phyloP scores from a whole-genome alignment of 2,329 filamentous ascomycete genomes.

The Phialophora expanda region DNA sequence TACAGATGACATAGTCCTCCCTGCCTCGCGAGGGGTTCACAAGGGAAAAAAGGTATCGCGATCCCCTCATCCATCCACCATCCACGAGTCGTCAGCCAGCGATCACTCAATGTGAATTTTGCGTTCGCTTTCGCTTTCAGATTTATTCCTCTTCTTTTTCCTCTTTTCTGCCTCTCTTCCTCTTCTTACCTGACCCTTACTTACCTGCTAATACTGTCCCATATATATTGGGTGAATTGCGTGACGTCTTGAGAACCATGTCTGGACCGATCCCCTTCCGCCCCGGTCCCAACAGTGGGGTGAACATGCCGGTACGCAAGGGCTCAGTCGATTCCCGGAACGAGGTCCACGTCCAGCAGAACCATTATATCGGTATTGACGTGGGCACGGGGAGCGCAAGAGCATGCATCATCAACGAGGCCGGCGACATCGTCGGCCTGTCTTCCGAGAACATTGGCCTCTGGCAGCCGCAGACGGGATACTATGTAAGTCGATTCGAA shows the following conservation, averaged over 20 bases:
- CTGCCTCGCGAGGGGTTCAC: background rate
- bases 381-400: constrained; percentile 94
- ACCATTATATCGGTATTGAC: constrained; percentile 83
- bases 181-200: no score
- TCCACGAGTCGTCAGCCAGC: background rate
- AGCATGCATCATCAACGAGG: constrained; percentile 91
- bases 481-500: constrained; percentile 63
- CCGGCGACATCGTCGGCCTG: constrained; percentile 80
- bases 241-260: background rate
- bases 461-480: constrained; percentile 77
- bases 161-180: background rate
- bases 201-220: no score
- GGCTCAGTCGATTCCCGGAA: constrained; percentile 57
- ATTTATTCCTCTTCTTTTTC: background rate
- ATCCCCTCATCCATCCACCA: background rate
- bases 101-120: background rate
- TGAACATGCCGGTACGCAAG: constrained; percentile 39
- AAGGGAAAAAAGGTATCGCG: background rate
- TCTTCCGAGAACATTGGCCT: constrained; percentile 77
- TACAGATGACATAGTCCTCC: constrained; percentile 24
- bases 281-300: constrained; percentile 28
- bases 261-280: constrained; percentile 28
- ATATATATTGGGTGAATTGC: no score
- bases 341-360: constrained; percentile 61
- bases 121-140: no score